Conservation (phyloP, 1,284 basidiomycete genomes). For the Laetiporus sulphureus region DNA sequence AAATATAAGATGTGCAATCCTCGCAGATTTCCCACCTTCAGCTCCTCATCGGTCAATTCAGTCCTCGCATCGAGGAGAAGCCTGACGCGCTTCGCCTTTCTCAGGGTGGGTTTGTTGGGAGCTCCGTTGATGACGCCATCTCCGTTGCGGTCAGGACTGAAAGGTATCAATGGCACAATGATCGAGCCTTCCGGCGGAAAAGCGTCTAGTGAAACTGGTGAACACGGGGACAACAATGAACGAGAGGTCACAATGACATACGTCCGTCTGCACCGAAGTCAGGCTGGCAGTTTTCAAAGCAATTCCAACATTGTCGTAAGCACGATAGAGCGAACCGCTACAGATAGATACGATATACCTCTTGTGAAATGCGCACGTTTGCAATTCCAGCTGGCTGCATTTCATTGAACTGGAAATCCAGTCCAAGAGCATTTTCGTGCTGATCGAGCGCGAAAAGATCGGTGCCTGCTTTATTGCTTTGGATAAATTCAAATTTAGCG, state of each 20-base stretch:
- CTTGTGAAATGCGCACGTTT: no score
- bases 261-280: no score
- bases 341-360: no score
- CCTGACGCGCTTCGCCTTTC: slow-evolving; percentile 30
- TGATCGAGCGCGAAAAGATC: slow-evolving; percentile 8
- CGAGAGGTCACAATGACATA: no score
- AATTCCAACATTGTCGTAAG: no score
- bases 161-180: slow-evolving; percentile 19
- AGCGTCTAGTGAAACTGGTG: neutral
- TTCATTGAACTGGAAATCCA: slow-evolving; percentile 4
- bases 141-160: slow-evolving; percentile 12
- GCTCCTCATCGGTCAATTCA: slow-evolving; percentile 72
- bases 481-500: no score
- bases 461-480: neutral
- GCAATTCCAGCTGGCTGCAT: neutral
- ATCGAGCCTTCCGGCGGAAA: slow-evolving; percentile 15
- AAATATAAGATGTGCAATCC: slow-evolving; percentile 2
- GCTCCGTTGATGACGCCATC: slow-evolving; percentile 17
- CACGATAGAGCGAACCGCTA: no score
- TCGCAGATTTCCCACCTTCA: slow-evolving; percentile 41
- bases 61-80: slow-evolving; percentile 55
- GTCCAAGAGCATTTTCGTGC: slow-evolving; percentile 1
- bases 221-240: neutral
- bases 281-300: no score
- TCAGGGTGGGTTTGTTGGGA: slow-evolving; percentile 32